Evolutionary conservation across 2,329 filamentous ascomycete genomes (phyloP), one percentile per base, ranked within the genome.

Genomic region (Pezicula neosporulosa): DNA sequence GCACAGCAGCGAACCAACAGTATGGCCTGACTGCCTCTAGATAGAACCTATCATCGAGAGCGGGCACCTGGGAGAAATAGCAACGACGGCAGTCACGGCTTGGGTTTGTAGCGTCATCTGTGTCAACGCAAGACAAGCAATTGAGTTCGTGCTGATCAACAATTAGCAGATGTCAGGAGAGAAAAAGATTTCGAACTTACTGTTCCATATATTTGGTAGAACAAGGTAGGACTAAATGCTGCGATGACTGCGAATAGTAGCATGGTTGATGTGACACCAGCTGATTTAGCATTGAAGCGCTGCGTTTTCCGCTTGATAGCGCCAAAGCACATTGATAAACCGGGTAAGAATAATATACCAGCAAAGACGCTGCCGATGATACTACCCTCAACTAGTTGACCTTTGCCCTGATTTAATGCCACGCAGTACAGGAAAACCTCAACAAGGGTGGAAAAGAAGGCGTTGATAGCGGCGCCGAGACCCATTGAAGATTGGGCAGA

Each of bases 401-500:
- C 87, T 70, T 99, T 99, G 57, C 94, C 94, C 69, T 99, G 87
- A 19, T 85, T 89, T 42, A 99, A 78, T 15, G 94, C 94, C 49
- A 97, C 85, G 66, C 94, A 97, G 72, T 99, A 99, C 19, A 99
- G 82, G 69, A 95, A 99, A 1, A 99, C 95, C 67, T 99, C 94
- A 9, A 99, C 94, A 19, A 99, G 79, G 2, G 94, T 99, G 12
- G 92, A 96, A 74, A 99, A 99, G 70, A 99, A 96, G 44, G 94
- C 94, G 63, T 99, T 99, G 75, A 97, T 89, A 30, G 93, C 95
- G 27, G 94, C 94, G 66, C 94, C 94, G 8, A 99, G 78, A 24
- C 94, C 94, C 94, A 99, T 99, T 5, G 93, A 97, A 1, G 93
- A 97, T 68, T 99, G 94, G 1, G 94, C 94, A 9, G 94, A 99